Conservation (phyloP, 2,329 filamentous ascomycete genomes). For the Apiospora arundinis region DNA sequence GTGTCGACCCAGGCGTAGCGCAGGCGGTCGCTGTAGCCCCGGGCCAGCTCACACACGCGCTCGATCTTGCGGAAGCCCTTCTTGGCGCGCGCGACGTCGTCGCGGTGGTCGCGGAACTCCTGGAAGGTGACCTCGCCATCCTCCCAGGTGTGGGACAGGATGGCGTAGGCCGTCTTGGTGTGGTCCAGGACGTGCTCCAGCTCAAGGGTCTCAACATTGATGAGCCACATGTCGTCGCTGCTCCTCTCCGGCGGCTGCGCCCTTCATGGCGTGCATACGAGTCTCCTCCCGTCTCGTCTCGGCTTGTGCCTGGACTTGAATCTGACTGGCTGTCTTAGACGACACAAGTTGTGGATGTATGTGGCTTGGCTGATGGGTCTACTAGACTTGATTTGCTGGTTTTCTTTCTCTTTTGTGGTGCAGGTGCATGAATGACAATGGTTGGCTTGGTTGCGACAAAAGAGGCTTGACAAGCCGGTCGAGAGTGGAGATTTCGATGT, state of each 20-base stretch:
- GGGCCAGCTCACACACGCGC: not conserved
- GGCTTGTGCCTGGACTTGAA: not conserved
- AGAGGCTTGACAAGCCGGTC: not conserved
- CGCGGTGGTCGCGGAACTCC: conserved; percentile 10
- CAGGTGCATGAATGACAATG: not conserved
- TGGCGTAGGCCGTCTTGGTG: conserved; percentile 28
- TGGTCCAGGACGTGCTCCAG: conserved; percentile 14
- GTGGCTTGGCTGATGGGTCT: not conserved
- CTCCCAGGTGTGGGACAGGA: conserved; percentile 34
- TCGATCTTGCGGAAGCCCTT: conserved; percentile 20
- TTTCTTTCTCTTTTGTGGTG: not conserved
- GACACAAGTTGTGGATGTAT: not conserved
- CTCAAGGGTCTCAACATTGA: conserved; percentile 18
- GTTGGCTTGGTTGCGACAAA: not conserved
- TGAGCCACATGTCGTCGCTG: conserved; percentile 13
- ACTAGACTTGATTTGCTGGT: not conserved
- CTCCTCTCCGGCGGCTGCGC: not conserved
- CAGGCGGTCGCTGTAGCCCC: not conserved
- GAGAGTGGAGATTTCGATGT: not conserved
- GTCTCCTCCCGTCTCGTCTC: too few species aligned
- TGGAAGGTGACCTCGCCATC: conserved; percentile 28
- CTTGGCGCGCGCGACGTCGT: not conserved
- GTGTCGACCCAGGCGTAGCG: conserved; percentile 22
- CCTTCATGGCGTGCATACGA: conserved; percentile 12
- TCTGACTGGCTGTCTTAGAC: not conserved